These are phyloP conservation scores for Syzygium aromaticum DNA, from an alignment of 345 rosid genomes.

Conservation along the genomic window DNA sequence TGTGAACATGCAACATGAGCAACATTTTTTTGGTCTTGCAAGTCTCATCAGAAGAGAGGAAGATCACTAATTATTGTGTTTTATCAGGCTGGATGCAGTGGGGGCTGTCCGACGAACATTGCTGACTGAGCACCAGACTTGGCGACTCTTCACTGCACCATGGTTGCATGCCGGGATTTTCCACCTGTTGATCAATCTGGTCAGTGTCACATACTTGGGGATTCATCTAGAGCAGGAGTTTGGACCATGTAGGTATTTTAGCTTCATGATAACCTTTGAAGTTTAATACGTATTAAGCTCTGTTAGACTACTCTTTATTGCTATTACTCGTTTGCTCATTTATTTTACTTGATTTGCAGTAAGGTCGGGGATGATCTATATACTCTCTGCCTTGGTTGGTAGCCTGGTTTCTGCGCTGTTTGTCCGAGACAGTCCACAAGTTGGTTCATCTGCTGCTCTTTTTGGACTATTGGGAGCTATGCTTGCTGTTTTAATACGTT, in stretches of 20 bases:
- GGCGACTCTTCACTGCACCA: slow-evolving; percentile 65
- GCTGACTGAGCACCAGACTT: slow-evolving; percentile 42
- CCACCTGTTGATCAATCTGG: slow-evolving; percentile 68
- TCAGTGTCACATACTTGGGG: slow-evolving; percentile 53
- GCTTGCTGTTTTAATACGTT: slow-evolving; percentile 49
- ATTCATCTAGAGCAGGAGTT: slow-evolving; percentile 76
- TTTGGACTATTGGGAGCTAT: slow-evolving; percentile 81
- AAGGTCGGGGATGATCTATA: slow-evolving; percentile 62
- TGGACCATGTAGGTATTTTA: slow-evolving; percentile 47
- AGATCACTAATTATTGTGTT: background rate
- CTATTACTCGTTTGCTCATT: background rate
- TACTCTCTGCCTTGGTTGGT: slow-evolving; percentile 54
- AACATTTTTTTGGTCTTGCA: background rate
- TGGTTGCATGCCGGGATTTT: slow-evolving; percentile 79
- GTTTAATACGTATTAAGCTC: background rate
- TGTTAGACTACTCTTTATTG: background rate
- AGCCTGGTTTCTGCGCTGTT: slow-evolving; percentile 55
- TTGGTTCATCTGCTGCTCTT: slow-evolving; percentile 56
- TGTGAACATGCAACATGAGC: background rate
- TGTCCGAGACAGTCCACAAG: slow-evolving; percentile 53
- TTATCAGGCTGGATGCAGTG: slow-evolving; percentile 54
- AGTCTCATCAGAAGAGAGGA: background rate
- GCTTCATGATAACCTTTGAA: background rate
- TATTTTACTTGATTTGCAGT: slow-evolving; percentile 26
- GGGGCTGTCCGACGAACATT: slow-evolving; percentile 56